Percentiles rank a stretch among this genome's conserved stretches.
phyloP scores from a whole-genome alignment of 208 protist species.

The Trypanosoma lewisi region DNA sequence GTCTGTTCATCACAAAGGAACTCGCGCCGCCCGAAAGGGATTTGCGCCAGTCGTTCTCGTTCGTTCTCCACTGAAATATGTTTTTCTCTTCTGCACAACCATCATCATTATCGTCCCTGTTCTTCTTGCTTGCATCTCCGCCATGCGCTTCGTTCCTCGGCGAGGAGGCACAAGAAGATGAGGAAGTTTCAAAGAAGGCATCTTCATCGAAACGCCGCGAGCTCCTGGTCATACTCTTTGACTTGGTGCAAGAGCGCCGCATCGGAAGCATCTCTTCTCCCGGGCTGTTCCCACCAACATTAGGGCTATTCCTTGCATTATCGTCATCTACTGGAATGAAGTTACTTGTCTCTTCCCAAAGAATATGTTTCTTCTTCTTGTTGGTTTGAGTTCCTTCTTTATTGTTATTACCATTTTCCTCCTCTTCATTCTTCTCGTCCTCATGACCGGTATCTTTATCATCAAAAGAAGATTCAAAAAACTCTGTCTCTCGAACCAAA shows the following conservation, averaged over 20 bases:
- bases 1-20: neutral
- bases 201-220: neutral
- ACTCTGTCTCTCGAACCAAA: neutral
- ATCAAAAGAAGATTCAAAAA: constrained; percentile 13
- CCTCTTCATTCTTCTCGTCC: neutral
- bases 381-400: neutral
- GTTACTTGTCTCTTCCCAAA: neutral
- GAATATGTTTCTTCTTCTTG: neutral
- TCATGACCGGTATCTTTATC: neutral
- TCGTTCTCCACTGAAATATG: too few relatives aligned
- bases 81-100: neutral
- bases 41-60: too few relatives aligned
- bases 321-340: neutral
- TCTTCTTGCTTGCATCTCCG: neutral
- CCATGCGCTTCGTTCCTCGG: neutral
- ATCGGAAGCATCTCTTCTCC: constrained; percentile 6
- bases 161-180: constrained; percentile 1
- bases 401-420: neutral
- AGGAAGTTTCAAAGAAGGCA: constrained; percentile 20
- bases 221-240: constrained; percentile 1
- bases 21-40: neutral
- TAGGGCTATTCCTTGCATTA: neutral
- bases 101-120: too few relatives aligned
- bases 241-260: constrained; percentile 12
- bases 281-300: neutral